These are phyloP conservation scores for Leucogyrophana mollusca DNA, from an alignment of 768 basidiomycete species.

Conservation along the genomic window DNA sequence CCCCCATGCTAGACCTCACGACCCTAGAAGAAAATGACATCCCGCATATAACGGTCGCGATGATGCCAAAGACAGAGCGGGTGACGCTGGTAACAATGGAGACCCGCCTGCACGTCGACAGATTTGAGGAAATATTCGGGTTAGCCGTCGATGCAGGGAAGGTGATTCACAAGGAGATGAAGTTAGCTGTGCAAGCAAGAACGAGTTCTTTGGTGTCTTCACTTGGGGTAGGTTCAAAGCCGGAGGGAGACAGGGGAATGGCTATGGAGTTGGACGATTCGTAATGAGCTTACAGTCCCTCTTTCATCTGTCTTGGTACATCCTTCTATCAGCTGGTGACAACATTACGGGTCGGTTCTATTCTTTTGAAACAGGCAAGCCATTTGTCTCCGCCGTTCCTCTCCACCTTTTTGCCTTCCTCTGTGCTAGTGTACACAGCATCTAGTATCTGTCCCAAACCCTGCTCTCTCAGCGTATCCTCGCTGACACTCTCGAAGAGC, in stretches of 20 bases:
- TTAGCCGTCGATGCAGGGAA: slow-evolving; percentile 76
- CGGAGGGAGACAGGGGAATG: slow-evolving; percentile 16
- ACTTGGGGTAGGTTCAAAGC: slow-evolving; percentile 49
- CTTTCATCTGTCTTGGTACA: neutral
- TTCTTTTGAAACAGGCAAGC: slow-evolving; percentile 85
- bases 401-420: slow-evolving; percentile 97
- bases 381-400: slow-evolving; percentile 89
- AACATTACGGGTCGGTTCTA: slow-evolving; percentile 20
- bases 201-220: slow-evolving; percentile 62
- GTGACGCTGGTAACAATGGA: slow-evolving; percentile 92
- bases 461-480: slow-evolving; percentile 70
- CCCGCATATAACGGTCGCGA: slow-evolving; percentile 84
- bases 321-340: too few species aligned
- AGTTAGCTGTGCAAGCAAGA: slow-evolving; percentile 58
- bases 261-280: slow-evolving; percentile 38
- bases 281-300: slow-evolving; percentile 21
- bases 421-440: slow-evolving; percentile 81
- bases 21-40: slow-evolving; percentile 88
- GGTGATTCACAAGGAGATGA: slow-evolving; percentile 86
- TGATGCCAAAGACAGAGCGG: slow-evolving; percentile 83
- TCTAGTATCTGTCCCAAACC: slow-evolving; percentile 80
- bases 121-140: slow-evolving; percentile 86
- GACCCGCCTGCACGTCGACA: slow-evolving; percentile 87
- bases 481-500: slow-evolving; percentile 77
- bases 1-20: slow-evolving; percentile 84